Evolutionary conservation across 768 basidiomycete genomes (phyloP).

Genomic region (Auricularia auricula-judae): DNA sequence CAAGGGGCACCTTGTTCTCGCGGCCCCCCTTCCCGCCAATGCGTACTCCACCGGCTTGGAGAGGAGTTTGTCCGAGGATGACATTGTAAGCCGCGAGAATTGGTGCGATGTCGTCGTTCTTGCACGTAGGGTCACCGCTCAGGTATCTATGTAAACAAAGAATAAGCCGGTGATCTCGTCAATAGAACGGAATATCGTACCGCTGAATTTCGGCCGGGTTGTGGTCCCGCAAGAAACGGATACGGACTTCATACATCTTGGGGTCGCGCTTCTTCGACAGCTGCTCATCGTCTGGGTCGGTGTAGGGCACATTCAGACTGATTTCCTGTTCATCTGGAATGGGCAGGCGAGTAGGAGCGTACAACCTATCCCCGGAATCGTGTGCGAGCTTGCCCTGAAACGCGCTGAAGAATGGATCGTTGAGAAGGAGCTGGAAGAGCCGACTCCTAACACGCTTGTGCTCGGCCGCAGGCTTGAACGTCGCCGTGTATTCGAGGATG

Average conservation of each 20-base stretch:
- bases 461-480: constrained; percentile 23
- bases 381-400: constrained; percentile 37
- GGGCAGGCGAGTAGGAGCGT: constrained; percentile 29
- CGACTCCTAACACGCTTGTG: constrained; percentile 37
- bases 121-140: constrained; percentile 40
- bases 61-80: constrained; percentile 42
- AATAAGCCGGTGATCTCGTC: neutral
- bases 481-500: constrained; percentile 39
- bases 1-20: neutral
- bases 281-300: neutral
- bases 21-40: constrained; percentile 43
- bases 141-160: constrained; percentile 33
- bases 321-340: constrained; percentile 20
- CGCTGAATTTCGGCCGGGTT: neutral
- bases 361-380: constrained; percentile 35
- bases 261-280: neutral
- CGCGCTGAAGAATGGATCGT: constrained; percentile 21
- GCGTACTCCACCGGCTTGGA: constrained; percentile 36
- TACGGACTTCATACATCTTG: neutral
- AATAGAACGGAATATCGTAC: neutral
- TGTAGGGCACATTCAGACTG: neutral
- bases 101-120: constrained; percentile 46
- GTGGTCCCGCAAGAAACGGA: neutral
- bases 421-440: constrained; percentile 46
- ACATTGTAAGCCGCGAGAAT: constrained; percentile 55